These are phyloP conservation scores for Helminthosporium solani DNA, from an alignment of 2,329 filamentous ascomycete genomes.

Conservation along the genomic window DNA sequence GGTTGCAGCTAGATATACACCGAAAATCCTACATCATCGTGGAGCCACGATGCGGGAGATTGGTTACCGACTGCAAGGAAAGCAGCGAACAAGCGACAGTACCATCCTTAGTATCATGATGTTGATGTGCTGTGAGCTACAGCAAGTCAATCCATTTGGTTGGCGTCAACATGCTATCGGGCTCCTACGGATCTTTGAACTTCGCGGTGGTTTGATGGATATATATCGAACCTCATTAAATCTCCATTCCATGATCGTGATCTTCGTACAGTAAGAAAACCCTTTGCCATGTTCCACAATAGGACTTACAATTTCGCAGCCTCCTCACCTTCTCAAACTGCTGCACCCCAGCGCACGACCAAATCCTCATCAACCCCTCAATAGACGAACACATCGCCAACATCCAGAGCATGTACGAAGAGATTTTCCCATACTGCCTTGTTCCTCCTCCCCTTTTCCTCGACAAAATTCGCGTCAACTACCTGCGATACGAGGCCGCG, in stretches of 20 bases:
- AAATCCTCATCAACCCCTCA: slow-evolving; percentile 21
- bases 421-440: slow-evolving; percentile 31
- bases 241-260: slow-evolving; percentile 21
- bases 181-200: slow-evolving; percentile 26
- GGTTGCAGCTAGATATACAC: slow-evolving; percentile 12
- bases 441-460: slow-evolving; percentile 28
- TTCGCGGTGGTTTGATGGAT: slow-evolving; percentile 28
- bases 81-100: slow-evolving; percentile 24
- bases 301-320: slow-evolving; percentile 12
- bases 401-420: slow-evolving; percentile 20
- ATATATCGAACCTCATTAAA: slow-evolving; percentile 18
- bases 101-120: slow-evolving; percentile 32
- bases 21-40: slow-evolving; percentile 30
- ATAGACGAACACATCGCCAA: slow-evolving; percentile 15
- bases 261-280: slow-evolving; percentile 28
- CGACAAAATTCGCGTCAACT: slow-evolving; percentile 26
- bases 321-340: slow-evolving; percentile 27
- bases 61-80: slow-evolving; percentile 22
- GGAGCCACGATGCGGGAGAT: slow-evolving; percentile 30
- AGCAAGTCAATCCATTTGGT: slow-evolving; percentile 21
- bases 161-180: slow-evolving; percentile 33
- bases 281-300: not conserved
- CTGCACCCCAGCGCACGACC: slow-evolving; percentile 26
- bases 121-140: slow-evolving; percentile 35
- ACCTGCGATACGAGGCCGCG: slow-evolving; percentile 20